Evolutionary conservation across 2,329 filamentous ascomycete species (phyloP).

Genomic region (Blastomyces emzantsi): DNA sequence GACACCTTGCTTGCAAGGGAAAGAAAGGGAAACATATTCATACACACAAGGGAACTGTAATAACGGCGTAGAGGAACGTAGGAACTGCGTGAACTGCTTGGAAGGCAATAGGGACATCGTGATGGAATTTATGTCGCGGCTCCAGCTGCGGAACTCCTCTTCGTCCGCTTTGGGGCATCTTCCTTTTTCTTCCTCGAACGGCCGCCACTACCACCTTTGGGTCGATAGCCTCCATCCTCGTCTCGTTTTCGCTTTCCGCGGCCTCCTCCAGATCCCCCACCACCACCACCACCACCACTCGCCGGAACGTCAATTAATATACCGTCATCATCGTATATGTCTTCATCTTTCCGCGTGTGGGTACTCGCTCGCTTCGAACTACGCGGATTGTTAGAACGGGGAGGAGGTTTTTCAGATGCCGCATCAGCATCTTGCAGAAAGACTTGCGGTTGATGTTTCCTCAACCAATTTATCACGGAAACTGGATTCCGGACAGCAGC

Average conservation of each 20-base stretch:
- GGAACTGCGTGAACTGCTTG: not conserved
- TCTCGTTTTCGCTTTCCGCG: conserved; percentile 42
- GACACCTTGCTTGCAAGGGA: not conserved
- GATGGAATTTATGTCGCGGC: conserved; percentile 11
- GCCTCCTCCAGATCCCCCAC: conserved; percentile 12
- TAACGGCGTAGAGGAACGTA: not conserved
- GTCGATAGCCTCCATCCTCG: conserved; percentile 39
- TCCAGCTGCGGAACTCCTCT: conserved; percentile 25
- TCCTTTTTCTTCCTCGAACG: conserved; percentile 33
- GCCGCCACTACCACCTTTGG: conserved; percentile 37
- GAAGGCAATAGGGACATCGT: not conserved
- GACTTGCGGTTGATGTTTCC: conserved; percentile 72
- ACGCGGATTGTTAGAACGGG: conserved; percentile 33
- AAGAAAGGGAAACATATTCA: not conserved
- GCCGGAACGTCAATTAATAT: conserved; percentile 28
- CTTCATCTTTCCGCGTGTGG: conserved; percentile 33
- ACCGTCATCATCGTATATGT: conserved; percentile 38
- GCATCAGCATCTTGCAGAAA: conserved; percentile 68
- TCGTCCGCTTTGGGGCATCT: conserved; percentile 26
- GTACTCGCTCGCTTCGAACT: conserved; percentile 33
- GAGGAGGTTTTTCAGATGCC: conserved; percentile 34
- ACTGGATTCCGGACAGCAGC: conserved; percentile 66
- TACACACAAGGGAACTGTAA: not conserved
- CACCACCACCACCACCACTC: conserved; percentile 23
- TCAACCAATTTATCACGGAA: conserved; percentile 92